Conservation (phyloP, 148 eudicot genomes). For the Simmondsia chinensis region DNA sequence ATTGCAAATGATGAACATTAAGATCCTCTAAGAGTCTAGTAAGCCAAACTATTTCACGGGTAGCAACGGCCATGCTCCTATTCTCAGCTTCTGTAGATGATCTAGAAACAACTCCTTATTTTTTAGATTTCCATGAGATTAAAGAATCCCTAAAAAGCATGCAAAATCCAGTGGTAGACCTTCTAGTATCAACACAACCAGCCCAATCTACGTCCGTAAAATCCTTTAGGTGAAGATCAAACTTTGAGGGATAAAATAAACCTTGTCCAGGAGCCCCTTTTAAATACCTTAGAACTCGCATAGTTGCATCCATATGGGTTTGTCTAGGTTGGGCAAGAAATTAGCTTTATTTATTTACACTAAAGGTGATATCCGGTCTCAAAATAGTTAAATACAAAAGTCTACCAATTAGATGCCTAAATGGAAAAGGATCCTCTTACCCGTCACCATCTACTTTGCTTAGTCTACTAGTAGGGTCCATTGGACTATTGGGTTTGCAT, state of each 20-base stretch:
- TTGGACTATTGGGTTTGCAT: neutral
- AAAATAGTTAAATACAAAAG: neutral
- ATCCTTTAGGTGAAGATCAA: neutral
- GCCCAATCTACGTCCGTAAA: constrained; percentile 8
- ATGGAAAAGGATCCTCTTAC: neutral
- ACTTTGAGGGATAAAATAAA: neutral
- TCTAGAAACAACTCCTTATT: neutral
- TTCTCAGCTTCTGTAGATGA: constrained; percentile 10
- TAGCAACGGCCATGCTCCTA: neutral
- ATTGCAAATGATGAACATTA: too few species aligned
- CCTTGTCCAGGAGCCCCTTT: neutral
- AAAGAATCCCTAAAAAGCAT: neutral
- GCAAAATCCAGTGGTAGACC: neutral
- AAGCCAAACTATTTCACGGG: too few species aligned
- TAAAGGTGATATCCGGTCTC: constrained; percentile 1
- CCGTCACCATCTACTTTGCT: neutral
- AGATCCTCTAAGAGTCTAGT: too few species aligned
- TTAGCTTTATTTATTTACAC: neutral
- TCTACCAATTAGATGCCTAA: neutral
- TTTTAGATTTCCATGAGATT: constrained; percentile 11
- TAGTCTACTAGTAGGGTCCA: neutral
- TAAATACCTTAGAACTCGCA: neutral
- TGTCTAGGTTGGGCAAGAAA: neutral
- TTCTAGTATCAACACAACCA: neutral
- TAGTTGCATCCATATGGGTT: neutral